These are phyloP conservation scores for Bacidia rubella DNA, from an alignment of 495 filamentous ascomycete species.

Conservation along the genomic window DNA sequence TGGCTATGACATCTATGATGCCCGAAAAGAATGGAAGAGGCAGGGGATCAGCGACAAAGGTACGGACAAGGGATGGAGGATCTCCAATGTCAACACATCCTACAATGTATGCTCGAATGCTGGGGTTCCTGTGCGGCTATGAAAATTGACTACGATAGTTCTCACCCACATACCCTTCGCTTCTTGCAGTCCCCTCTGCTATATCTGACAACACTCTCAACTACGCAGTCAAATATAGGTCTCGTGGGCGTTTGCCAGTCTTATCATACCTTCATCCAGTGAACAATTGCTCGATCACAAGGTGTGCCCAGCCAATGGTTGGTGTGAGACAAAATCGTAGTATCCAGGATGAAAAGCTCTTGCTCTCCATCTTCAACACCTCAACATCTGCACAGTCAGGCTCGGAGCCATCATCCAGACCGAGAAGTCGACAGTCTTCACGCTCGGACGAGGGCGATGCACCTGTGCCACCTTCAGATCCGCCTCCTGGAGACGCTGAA, in stretches of 20 bases:
- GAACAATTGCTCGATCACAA: conserved; percentile 93
- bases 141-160: conserved; percentile 37
- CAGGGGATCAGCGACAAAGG: conserved; percentile 70
- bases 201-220: conserved; percentile 96
- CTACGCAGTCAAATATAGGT: conserved; percentile 82
- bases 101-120: conserved; percentile 41
- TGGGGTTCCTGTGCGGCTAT: neutral
- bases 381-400: conserved; percentile 30
- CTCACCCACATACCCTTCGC: conserved; percentile 84
- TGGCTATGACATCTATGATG: conserved; percentile 82
- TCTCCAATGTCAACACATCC: conserved; percentile 79
- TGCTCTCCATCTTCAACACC: conserved; percentile 86
- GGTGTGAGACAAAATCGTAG: conserved; percentile 80
- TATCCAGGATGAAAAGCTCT: conserved; percentile 88
- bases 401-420: conserved; percentile 20
- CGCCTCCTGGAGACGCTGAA: conserved; percentile 46
- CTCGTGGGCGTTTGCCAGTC: conserved; percentile 72
- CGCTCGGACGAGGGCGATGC: conserved; percentile 44
- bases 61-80: conserved; percentile 67
- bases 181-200: conserved; percentile 68
- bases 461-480: conserved; percentile 26
- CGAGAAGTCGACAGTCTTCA: conserved; percentile 31
- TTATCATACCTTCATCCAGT: conserved; percentile 88
- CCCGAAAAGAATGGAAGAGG: conserved; percentile 63
- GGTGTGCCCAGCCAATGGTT: conserved; percentile 85